phyloP scores from a whole-genome alignment of 208 protist species.

The Porcisia hertigi region DNA sequence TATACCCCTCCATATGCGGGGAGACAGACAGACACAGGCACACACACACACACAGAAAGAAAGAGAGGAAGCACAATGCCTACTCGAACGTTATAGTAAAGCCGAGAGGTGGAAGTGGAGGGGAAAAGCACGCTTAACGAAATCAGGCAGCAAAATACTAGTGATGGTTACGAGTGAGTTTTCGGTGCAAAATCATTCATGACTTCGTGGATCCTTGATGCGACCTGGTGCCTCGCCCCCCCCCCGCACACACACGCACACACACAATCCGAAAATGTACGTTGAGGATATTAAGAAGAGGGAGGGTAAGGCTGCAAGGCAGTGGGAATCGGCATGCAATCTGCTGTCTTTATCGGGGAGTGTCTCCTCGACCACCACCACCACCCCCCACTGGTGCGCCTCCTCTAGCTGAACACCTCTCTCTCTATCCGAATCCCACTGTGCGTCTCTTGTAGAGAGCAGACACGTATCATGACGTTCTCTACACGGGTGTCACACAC shows the following conservation, averaged over 20 bases:
- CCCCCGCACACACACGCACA: no score
- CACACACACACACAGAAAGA: not conserved
- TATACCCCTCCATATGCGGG: no score
- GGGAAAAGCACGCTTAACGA: not conserved
- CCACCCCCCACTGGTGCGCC: not conserved
- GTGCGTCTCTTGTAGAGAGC: not conserved
- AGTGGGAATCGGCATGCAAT: not conserved
- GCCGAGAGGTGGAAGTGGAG: not conserved
- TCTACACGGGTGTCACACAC: constrained; percentile 1
- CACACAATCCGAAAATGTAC: no score
- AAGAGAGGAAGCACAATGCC: not conserved
- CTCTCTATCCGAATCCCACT: not conserved
- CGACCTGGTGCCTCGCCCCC: no score
- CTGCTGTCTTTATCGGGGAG: not conserved
- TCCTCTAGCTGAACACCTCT: not conserved
- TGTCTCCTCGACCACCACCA: not conserved
- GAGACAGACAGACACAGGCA: not conserved
- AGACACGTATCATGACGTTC: not conserved
- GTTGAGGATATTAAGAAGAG: not conserved
- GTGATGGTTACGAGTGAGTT: no score
- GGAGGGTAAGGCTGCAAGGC: not conserved
- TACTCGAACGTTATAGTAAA: not conserved
- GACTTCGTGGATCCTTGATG: no score
- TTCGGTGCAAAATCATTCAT: no score
- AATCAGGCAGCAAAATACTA: no score